These are phyloP conservation scores for Saccharomycopsis sp. DNA, from an alignment of 805 yeast species.

Conservation along the genomic window DNA sequence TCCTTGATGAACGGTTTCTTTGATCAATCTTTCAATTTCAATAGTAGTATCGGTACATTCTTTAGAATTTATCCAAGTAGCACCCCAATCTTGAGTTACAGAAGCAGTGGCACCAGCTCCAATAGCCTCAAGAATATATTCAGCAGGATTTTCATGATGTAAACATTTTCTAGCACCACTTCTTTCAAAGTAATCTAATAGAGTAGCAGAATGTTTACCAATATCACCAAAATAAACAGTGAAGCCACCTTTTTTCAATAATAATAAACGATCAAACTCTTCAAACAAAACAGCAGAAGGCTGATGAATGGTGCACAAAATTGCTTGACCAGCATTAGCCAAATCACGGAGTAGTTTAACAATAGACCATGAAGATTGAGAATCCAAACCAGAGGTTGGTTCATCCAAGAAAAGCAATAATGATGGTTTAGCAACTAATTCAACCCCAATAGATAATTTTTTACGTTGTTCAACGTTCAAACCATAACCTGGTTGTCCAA, in stretches of 20 bases:
- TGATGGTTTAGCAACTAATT: constrained; percentile 44
- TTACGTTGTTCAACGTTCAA: constrained; percentile 46
- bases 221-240: constrained; percentile 56
- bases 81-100: constrained; percentile 46
- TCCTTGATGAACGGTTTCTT: neutral
- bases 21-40: constrained; percentile 24
- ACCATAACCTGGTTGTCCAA: constrained; percentile 37
- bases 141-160: constrained; percentile 59
- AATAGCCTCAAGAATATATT: constrained; percentile 59
- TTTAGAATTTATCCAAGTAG: constrained; percentile 42
- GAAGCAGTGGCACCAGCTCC: constrained; percentile 70
- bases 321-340: constrained; percentile 40
- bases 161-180: constrained; percentile 57
- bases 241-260: constrained; percentile 40
- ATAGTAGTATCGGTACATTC: constrained; percentile 24
- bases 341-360: constrained; percentile 34
- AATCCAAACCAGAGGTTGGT: constrained; percentile 51
- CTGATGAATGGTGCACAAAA: constrained; percentile 47
- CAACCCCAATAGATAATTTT: constrained; percentile 44
- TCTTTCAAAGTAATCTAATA: constrained; percentile 51
- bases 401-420: constrained; percentile 46
- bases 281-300: constrained; percentile 42
- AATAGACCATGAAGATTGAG: constrained; percentile 47
- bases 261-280: constrained; percentile 35
- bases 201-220: constrained; percentile 42